A percentile compares a stretch with the other conserved stretches of the same genome.
Evolutionary conservation across 2,329 filamentous ascomycete genomes (phyloP).

Genomic region (Trichoderma brevicompactum): DNA sequence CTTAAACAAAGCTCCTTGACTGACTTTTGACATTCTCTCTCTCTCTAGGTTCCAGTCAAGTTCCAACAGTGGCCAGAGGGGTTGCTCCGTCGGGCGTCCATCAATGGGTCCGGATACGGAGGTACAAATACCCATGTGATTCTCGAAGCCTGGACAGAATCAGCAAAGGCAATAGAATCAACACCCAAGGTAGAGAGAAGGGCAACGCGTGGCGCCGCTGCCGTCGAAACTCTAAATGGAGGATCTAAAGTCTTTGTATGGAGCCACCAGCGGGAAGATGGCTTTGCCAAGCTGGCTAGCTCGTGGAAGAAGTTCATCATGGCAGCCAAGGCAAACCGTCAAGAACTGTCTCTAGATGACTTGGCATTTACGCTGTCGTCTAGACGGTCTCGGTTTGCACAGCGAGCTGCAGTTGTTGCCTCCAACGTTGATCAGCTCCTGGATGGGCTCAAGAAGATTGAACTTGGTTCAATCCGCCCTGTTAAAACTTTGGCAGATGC

Average conservation of each 20-base stretch:
- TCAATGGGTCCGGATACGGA: conserved; percentile 36
- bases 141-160: conserved; percentile 29
- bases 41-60: conserved; percentile 31
- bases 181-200: neutral
- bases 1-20: too few relatives aligned
- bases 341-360: conserved; percentile 17
- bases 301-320: conserved; percentile 20
- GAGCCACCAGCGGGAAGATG: conserved; percentile 24
- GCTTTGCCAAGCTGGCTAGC: conserved; percentile 19
- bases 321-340: conserved; percentile 9
- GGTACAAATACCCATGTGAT: conserved; percentile 35
- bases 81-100: conserved; percentile 29
- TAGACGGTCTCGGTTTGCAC: conserved; percentile 15
- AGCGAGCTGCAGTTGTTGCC: conserved; percentile 22
- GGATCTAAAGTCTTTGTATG: conserved; percentile 23
- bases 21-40: neutral
- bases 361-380: conserved; percentile 25
- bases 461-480: conserved; percentile 21
- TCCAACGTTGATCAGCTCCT: conserved; percentile 20
- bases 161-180: neutral
- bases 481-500: conserved; percentile 10
- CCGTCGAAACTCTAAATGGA: neutral
- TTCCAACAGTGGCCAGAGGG: conserved; percentile 29
- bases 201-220: neutral
- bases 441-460: conserved; percentile 20